Evolutionary conservation across 108 stramenopile genomes (phyloP).

Genomic region (Cyclotella sp.): DNA sequence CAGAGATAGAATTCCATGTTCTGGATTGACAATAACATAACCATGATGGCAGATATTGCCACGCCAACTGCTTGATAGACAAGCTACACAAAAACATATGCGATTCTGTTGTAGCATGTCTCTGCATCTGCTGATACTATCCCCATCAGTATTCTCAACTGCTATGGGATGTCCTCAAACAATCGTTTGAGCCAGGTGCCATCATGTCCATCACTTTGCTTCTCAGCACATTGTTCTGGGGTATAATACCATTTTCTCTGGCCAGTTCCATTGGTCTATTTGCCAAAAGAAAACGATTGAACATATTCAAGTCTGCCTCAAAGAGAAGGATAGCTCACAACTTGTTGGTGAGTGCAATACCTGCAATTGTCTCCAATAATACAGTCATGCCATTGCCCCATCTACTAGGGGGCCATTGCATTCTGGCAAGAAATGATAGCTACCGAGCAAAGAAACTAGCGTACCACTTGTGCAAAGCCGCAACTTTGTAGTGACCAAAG

Average conservation of each 20-base stretch:
- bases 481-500: constrained; percentile 20
- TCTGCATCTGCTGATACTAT: constrained; percentile 6
- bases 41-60: not conserved
- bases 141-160: not conserved
- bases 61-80: constrained; percentile 14
- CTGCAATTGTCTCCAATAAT: constrained; percentile 24
- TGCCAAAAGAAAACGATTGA: not conserved
- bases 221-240: constrained; percentile 6
- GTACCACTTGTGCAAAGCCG: not conserved
- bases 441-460: constrained; percentile 3
- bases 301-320: constrained; percentile 28
- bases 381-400: constrained; percentile 24
- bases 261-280: not conserved
- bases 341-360: constrained; percentile 16
- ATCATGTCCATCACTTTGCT: constrained; percentile 16
- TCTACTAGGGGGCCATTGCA: not conserved
- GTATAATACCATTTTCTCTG: constrained; percentile 8
- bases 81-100: constrained; percentile 6
- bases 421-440: not conserved
- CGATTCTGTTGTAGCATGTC: constrained; percentile 8
- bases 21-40: constrained; percentile 9
- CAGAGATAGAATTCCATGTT: constrained; percentile 15
- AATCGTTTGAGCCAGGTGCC: constrained; percentile 4
- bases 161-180: not conserved
- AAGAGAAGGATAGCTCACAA: constrained; percentile 22